phyloP scores from a whole-genome alignment of 306 rosid genomes.

The Quercus engelmannii region DNA sequence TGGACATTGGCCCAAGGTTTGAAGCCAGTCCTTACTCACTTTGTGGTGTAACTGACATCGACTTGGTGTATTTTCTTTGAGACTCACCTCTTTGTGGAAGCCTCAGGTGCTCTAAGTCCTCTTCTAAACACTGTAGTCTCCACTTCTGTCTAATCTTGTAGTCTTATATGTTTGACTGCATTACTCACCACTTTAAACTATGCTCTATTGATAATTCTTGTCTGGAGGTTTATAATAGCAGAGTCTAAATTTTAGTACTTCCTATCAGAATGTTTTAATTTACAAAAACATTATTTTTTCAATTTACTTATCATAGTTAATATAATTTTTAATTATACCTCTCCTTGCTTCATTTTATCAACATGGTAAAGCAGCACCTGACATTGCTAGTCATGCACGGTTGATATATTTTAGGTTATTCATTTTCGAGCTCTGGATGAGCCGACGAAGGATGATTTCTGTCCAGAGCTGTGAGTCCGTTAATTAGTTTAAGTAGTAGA shows the following conservation, averaged over 20 bases:
- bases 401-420: slow-evolving; percentile 59
- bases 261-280: neutral
- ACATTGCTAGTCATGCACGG: neutral
- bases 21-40: neutral
- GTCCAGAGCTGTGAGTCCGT: slow-evolving; percentile 67
- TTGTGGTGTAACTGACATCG: neutral
- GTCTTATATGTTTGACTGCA: neutral
- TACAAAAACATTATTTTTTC: neutral
- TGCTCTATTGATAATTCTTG: neutral
- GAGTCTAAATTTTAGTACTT: neutral
- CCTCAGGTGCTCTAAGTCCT: neutral
- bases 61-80: neutral
- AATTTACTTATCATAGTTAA: neutral
- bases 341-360: neutral
- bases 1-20: neutral
- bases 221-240: neutral
- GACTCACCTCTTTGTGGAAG: neutral
- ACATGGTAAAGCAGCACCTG: slow-evolving; percentile 16
- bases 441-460: slow-evolving; percentile 87
- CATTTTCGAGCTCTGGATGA: slow-evolving; percentile 80
- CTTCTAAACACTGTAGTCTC: neutral
- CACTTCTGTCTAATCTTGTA: neutral
- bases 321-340: neutral
- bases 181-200: neutral
- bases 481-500: slow-evolving; percentile 16